Evolutionary conservation across 306 rosid genomes (phyloP), one percentile per base, ranked within the genome.

Genomic region (Rubus parviflorus): DNA sequence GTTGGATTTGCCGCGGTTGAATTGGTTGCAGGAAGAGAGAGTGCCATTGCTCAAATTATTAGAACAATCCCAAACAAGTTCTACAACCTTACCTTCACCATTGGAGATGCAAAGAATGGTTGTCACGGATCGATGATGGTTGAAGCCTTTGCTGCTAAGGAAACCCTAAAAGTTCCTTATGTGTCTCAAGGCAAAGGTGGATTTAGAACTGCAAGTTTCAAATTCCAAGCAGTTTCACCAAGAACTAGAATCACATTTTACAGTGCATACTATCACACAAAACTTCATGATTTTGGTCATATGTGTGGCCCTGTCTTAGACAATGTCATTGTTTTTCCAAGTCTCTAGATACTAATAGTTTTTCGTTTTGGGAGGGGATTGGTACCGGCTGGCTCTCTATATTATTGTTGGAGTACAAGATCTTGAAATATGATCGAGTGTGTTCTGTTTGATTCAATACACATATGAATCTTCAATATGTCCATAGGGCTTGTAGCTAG

Each of bases 261-360:
- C 75, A 87, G 90, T 75, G 81, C 89, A 13, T 56, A 67, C 64
- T 87, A 89, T 68, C 89, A 85, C 71, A 85, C 87, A 5, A 83
- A 70, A 54, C 77, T 79, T 60, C 68, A 83, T 68, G 87, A 87
- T 17, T 83, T 7, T 41, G 88, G 85, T 53, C 85, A 74, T 46
- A 37, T 87, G 74, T 87, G 93, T 71, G 93, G 93, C 41, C 93
- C 88, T 25, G 79, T 89, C 41, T 72, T 89, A 73, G 93, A 89
- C 38, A 45, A 79, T 69, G 84, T 89, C 52, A 71, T 63, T 53
- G 89, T 86, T 46, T 53, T 81, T 68, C 86, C 89, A 30, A 40
- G 35, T 79, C 72, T 53, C 51, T 56, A 7, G 6, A 11, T 53
- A 54, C 25, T 64, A 51, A 9, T 11, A 60, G 12, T 3, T 17